Percentiles rank a stretch among this genome's conserved stretches.
Conservation (phyloP, 1,284 basidiomycete species). For the Hymenochaete sp. region DNA sequence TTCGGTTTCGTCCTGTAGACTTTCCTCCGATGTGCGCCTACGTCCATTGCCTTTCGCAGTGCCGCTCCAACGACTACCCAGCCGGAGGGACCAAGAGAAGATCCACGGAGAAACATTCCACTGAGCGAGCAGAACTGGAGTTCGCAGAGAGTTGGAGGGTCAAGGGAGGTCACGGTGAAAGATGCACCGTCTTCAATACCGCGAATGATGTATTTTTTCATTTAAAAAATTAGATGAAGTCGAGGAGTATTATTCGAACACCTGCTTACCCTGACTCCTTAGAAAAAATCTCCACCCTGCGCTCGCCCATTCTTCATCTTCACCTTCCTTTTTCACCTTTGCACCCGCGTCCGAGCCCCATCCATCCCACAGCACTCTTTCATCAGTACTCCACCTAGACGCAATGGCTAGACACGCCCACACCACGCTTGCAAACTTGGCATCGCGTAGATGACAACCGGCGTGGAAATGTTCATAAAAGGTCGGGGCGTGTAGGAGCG, state of each 20-base stretch:
- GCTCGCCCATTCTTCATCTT: slow-evolving; percentile 16
- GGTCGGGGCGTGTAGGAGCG: slow-evolving; percentile 41
- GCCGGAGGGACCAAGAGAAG: slow-evolving; percentile 28
- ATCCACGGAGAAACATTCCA: slow-evolving; percentile 18
- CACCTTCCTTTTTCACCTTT: slow-evolving; percentile 16
- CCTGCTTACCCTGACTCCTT: slow-evolving; percentile 26
- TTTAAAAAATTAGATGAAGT: too few species aligned
- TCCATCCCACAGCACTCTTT: slow-evolving; percentile 34
- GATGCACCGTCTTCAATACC: slow-evolving; percentile 9
- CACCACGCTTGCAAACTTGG: slow-evolving; percentile 41
- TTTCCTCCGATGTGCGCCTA: slow-evolving; percentile 36
- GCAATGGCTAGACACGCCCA: slow-evolving; percentile 43
- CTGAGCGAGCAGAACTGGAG: slow-evolving; percentile 35
- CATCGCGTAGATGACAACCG: slow-evolving; percentile 33
- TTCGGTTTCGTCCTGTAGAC: slow-evolving; percentile 26
- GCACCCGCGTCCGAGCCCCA: slow-evolving; percentile 23
- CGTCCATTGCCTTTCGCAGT: slow-evolving; percentile 37
- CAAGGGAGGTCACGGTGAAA: slow-evolving; percentile 21
- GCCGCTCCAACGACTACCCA: slow-evolving; percentile 40
- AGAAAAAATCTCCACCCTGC: slow-evolving; percentile 32
- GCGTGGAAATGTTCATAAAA: slow-evolving; percentile 39
- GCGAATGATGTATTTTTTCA: too few species aligned
- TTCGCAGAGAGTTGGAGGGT: slow-evolving; percentile 31
- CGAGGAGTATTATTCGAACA: too few species aligned
- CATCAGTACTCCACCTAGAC: slow-evolving; percentile 39